Evolutionary conservation across 148 eudicot species (phyloP).

Genomic region (Selenicereus undatus): DNA sequence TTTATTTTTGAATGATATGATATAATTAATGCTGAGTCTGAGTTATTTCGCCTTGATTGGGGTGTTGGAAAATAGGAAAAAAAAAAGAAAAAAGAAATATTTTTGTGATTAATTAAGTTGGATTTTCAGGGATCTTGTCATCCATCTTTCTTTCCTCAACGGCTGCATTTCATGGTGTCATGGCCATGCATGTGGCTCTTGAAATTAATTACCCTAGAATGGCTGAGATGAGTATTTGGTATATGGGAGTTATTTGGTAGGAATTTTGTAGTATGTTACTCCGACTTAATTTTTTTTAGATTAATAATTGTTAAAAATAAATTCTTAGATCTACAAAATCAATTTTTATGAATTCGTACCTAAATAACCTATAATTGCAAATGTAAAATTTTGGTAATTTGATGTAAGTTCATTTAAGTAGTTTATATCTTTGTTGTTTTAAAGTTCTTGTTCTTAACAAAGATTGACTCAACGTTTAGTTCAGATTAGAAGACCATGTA

Average conservation of each 20-base stretch:
- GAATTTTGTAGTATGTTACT: too few species aligned
- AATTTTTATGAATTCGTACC: too few species aligned
- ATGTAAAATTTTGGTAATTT: too few species aligned
- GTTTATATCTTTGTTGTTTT: too few species aligned
- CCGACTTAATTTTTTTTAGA: too few species aligned
- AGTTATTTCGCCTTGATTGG: constrained; percentile 8
- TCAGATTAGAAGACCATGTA: too few species aligned
- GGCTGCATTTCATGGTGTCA: neutral
- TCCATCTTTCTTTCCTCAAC: neutral
- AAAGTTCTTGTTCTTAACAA: too few species aligned
- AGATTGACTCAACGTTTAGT: too few species aligned
- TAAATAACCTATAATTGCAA: too few species aligned
- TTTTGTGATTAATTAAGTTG: neutral
- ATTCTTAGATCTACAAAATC: too few species aligned
- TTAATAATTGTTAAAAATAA: too few species aligned
- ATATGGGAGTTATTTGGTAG: neutral
- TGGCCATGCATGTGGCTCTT: neutral
- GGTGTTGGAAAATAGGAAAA: neutral
- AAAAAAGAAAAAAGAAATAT: neutral
- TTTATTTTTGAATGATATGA: constrained; percentile 1
- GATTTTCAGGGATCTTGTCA: constrained; percentile 11
- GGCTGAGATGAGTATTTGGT: neutral
- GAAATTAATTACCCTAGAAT: neutral
- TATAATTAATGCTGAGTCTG: constrained; percentile 1
- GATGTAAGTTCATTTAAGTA: too few species aligned